phyloP scores from a whole-genome alignment of 257 asterid genomes.

The Solanum pinnatisectum region DNA sequence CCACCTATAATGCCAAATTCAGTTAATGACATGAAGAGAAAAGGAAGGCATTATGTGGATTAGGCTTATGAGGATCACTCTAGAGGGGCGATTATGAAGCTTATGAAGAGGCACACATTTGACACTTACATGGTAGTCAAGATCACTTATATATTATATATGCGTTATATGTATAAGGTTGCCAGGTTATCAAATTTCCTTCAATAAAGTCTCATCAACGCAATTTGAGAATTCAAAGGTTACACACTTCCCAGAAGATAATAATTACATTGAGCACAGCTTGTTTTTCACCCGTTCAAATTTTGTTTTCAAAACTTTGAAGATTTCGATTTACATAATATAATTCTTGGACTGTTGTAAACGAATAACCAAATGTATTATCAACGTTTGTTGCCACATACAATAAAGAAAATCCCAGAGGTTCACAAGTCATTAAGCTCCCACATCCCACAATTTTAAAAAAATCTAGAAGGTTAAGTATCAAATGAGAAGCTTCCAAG shows the following conservation, averaged over 20 bases:
- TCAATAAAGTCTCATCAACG: background rate
- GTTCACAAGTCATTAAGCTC: background rate
- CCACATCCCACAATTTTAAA: background rate
- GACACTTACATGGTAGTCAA: background rate
- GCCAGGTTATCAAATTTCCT: background rate
- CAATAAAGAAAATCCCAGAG: background rate
- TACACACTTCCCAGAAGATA: background rate
- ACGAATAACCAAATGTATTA: background rate
- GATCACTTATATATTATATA: background rate
- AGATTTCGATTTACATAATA: background rate
- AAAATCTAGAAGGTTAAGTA: background rate
- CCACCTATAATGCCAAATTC: background rate
- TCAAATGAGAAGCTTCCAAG: background rate
- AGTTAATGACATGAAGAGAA: background rate
- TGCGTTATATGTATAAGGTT: background rate
- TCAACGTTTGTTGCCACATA: background rate
- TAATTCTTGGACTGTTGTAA: background rate
- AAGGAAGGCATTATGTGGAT: background rate
- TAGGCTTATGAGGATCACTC: background rate
- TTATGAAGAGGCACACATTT: background rate
- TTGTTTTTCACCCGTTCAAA: background rate
- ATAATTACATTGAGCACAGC: background rate
- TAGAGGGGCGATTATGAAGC: background rate
- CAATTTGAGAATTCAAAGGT: background rate
- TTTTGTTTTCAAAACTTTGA: background rate